Conservation (phyloP, 768 basidiomycete genomes). For the Lenzites betulinus region DNA sequence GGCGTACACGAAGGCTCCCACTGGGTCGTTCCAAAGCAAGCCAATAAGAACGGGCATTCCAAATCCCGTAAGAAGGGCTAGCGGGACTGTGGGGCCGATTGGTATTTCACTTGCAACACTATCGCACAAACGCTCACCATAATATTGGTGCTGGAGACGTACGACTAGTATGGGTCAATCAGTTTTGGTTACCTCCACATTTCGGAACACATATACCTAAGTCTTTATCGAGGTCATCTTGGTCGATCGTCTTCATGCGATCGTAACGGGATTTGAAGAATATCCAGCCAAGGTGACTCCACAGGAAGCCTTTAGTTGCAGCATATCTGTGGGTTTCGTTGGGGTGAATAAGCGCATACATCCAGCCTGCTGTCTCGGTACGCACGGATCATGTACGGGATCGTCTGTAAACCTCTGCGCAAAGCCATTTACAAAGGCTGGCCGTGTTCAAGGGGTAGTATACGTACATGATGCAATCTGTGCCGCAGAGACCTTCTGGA, state of each 20-base stretch:
- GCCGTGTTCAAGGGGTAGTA: not conserved
- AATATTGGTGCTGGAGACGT: slow-evolving; percentile 69
- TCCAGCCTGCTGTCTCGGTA: not conserved
- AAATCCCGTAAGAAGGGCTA: slow-evolving; percentile 63
- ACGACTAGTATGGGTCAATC: slow-evolving; percentile 50
- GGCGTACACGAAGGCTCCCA: slow-evolving; percentile 71
- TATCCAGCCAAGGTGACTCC: slow-evolving; percentile 86
- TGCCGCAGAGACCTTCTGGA: slow-evolving; percentile 64
- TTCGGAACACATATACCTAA: slow-evolving; percentile 47
- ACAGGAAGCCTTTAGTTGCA: slow-evolving; percentile 71
- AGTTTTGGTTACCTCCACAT: not conserved
- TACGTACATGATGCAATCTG: slow-evolving; percentile 69
- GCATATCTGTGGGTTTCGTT: slow-evolving; percentile 51
- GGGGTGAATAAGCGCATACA: not conserved
- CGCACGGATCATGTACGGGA: slow-evolving; percentile 66
- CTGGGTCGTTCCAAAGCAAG: slow-evolving; percentile 57
- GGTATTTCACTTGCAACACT: not conserved
- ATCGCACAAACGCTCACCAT: slow-evolving; percentile 32
- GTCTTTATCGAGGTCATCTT: slow-evolving; percentile 67
- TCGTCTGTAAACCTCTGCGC: slow-evolving; percentile 69
- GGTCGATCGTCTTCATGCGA: slow-evolving; percentile 62
- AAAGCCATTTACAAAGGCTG: not conserved
- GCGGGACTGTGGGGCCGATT: slow-evolving; percentile 45
- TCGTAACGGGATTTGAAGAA: slow-evolving; percentile 74
- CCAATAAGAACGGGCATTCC: slow-evolving; percentile 59